Evolutionary conservation across 148 eudicot genomes (phyloP), one percentile per base, ranked within the genome.

Genomic region (Cornus controversa): DNA sequence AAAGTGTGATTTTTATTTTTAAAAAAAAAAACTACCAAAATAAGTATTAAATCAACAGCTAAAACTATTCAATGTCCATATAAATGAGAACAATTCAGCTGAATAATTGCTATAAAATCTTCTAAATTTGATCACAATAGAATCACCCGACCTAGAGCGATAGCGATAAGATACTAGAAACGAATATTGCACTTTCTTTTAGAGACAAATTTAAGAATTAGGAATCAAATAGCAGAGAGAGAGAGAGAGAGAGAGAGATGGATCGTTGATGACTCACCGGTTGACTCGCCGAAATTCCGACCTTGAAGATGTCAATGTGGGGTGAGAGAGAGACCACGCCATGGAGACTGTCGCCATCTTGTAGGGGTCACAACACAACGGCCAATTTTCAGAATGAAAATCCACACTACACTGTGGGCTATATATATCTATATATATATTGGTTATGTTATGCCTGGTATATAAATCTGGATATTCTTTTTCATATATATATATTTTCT

Each of bases 301-400:
- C 11, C 64, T 69, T 10, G 81, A 79, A 74, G 87, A 79, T 7
- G 74, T 15, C 74, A 75, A 26, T 82, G 77, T 50, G 20, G 82
- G 74, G 62, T 75, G 58, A 50, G 85, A 78, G 40, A 71, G 62
- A 53, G 85, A 78, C 72, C 82, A 77, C 22, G 82, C 50, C 82
- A 81, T 80, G 23, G 86, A 78, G 10, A 67, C 53, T 26, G 84
- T 81, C 84, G 81, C 84, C 89, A 88, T 85, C 27, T 23, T 24
- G 64, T 18, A n/a, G 23, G 64, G 64, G 24, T n/a, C 64, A 11
- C 18, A 16, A 13, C 18, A 3, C 64, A 50, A 50, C 14, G 27
- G 24, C 13, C 24, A 36, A 7, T n/a, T 14, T 28, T 15, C 40
- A 36, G 10, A 67, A 31, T 15, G 13, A 16, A 14, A n/a, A 4